Evolutionary conservation across 768 basidiomycete genomes (phyloP).

Genomic region (Dentipellis fragilis): DNA sequence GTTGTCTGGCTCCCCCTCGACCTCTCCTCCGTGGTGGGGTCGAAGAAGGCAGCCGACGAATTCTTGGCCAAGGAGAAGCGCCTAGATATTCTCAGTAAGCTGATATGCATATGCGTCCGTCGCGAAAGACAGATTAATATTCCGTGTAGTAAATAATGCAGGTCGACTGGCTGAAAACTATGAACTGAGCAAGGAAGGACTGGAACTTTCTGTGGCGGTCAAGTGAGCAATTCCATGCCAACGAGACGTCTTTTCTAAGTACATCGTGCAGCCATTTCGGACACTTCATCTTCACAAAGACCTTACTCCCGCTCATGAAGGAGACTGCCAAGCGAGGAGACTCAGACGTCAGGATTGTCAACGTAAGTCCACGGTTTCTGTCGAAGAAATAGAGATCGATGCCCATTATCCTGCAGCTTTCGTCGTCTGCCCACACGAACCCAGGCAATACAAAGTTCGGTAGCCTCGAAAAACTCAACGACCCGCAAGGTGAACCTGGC

Average conservation of each 20-base stretch:
- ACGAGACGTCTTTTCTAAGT: no score
- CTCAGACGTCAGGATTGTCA: conserved; percentile 24
- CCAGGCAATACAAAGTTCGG: not conserved
- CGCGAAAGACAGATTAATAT: not conserved
- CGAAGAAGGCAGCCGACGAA: conserved; percentile 37
- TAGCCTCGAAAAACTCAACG: not conserved
- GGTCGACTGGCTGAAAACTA: conserved; percentile 20
- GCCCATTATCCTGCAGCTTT: not conserved
- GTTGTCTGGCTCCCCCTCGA: conserved; percentile 43
- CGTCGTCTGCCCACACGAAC: not conserved
- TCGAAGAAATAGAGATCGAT: no score
- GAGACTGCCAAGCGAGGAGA: conserved; percentile 17
- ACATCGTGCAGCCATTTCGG: conserved; percentile 18
- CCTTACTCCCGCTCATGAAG: conserved; percentile 22
- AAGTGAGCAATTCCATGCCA: conserved; percentile 24
- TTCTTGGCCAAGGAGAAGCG: conserved; percentile 40
- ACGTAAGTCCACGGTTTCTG: conserved; percentile 9
- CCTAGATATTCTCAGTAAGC: conserved; percentile 45
- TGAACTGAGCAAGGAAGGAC: conserved; percentile 18
- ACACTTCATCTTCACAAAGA: conserved; percentile 18
- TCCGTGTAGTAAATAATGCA: conserved; percentile 41
- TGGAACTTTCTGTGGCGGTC: conserved; percentile 26
- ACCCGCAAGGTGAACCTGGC: not conserved
- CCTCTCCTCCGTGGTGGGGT: conserved; percentile 35
- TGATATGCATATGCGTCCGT: not conserved